Evolutionary conservation across 225 moss, liverwort and hornwort genomes (phyloP).

Genomic region (Pseudoscleropodium purum): DNA sequence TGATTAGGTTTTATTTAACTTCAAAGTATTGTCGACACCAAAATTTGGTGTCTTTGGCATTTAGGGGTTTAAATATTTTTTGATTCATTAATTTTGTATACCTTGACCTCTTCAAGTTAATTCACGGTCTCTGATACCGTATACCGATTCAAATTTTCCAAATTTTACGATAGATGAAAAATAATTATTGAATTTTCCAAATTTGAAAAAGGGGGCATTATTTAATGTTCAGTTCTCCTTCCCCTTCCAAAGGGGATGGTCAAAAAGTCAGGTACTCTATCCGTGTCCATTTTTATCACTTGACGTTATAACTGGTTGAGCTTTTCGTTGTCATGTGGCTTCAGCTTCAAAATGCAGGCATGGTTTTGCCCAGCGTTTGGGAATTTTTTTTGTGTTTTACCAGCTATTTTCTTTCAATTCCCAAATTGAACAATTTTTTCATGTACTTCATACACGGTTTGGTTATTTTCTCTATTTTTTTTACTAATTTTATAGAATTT

Average conservation of each 20-base stretch:
- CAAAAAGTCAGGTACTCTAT: neutral
- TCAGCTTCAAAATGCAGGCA: neutral
- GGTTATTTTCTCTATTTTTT: too few relatives aligned
- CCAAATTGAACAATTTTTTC: too few relatives aligned
- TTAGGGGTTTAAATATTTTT: neutral
- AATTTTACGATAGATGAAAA: neutral
- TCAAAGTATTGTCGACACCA: too few relatives aligned
- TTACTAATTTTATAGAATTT: too few relatives aligned
- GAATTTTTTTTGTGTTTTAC: too few relatives aligned
- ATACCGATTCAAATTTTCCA: neutral
- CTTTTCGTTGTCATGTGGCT: neutral
- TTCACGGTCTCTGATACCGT: neutral
- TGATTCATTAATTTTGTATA: neutral
- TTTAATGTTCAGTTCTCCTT: neutral
- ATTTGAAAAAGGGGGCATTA: neutral
- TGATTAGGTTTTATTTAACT: too few relatives aligned
- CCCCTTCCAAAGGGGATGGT: neutral
- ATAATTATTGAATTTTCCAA: neutral
- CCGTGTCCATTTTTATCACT: neutral
- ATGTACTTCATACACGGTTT: too few relatives aligned
- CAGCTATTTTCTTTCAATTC: too few relatives aligned
- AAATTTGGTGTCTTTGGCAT: too few relatives aligned
- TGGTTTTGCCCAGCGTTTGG: too few relatives aligned
- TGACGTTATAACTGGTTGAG: neutral
- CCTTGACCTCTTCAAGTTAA: rapidly evolving